Conservation (phyloP, 495 filamentous ascomycete species). For the Lophium mytilinum region DNA sequence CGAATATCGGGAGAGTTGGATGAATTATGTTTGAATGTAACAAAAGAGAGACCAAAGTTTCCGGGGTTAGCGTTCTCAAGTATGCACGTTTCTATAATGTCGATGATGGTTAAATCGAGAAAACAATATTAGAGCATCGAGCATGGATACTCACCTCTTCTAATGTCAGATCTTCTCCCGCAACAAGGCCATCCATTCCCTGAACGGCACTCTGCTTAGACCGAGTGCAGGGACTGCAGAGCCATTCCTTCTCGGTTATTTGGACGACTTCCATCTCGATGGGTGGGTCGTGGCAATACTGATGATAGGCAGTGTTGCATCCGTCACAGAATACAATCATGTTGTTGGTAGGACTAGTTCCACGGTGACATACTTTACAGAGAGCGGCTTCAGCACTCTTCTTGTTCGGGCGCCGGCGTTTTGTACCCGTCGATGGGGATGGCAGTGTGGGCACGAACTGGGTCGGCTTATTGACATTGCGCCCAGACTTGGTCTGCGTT, state of each 20-base stretch:
- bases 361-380: constrained; percentile 73
- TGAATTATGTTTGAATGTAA: constrained; percentile 37
- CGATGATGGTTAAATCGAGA: background rate
- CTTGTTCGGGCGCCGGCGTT: constrained; percentile 39
- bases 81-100: constrained; percentile 40
- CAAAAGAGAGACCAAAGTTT: constrained; percentile 41
- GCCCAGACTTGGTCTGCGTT: constrained; percentile 74
- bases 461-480: constrained; percentile 66
- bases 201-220: constrained; percentile 19
- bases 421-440: constrained; percentile 30
- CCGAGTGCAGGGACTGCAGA: constrained; percentile 57
- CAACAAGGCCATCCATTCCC: constrained; percentile 24
- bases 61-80: constrained; percentile 37
- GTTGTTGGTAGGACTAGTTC: constrained; percentile 66
- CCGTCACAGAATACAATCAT: constrained; percentile 92
- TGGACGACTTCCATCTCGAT: constrained; percentile 63
- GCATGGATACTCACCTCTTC: constrained; percentile 16
- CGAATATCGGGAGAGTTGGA: constrained; percentile 37
- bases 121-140: background rate
- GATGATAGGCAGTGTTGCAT: constrained; percentile 85
- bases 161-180: constrained; percentile 37
- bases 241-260: constrained; percentile 65
- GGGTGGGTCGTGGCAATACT: constrained; percentile 78
- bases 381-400: constrained; percentile 39
- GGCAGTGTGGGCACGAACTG: constrained; percentile 56